A percentile compares a stretch with the other conserved stretches of the same genome.
phyloP scores from a whole-genome alignment of 2,329 filamentous ascomycete genomes.

The Aspergillus sp. region DNA sequence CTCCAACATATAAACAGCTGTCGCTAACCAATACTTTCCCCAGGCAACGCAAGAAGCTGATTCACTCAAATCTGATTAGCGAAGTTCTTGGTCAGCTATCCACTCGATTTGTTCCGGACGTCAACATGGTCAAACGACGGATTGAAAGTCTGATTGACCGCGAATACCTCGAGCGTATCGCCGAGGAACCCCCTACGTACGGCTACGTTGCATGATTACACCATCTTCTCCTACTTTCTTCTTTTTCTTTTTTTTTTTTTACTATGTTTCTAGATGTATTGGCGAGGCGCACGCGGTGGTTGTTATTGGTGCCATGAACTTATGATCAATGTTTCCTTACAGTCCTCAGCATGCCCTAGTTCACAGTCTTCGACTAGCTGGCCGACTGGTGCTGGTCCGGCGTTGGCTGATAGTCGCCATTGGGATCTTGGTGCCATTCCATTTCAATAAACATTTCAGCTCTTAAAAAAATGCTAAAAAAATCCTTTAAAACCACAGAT shows the following conservation, averaged over 20 bases:
- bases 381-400: background rate
- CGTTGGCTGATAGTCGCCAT: background rate
- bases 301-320: background rate
- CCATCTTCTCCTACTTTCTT: background rate
- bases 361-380: too few relatives aligned
- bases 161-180: slow-evolving; percentile 51
- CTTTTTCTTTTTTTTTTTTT: background rate
- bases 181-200: slow-evolving; percentile 46
- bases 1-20: background rate
- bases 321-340: background rate
- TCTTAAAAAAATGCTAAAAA: background rate
- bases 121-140: slow-evolving; percentile 54
- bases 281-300: background rate
- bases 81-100: slow-evolving; percentile 52
- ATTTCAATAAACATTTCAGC: background rate
- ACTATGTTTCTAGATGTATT: background rate
- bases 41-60: slow-evolving; percentile 50
- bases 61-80: slow-evolving; percentile 50
- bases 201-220: slow-evolving; percentile 42
- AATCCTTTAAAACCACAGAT: background rate
- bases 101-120: slow-evolving; percentile 50
- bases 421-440: background rate
- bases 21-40: background rate
- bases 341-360: too few relatives aligned
- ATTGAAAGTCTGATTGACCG: slow-evolving; percentile 56